Conservation (phyloP, 2,329 filamentous ascomycete genomes). For the Diaporthe destruens region DNA sequence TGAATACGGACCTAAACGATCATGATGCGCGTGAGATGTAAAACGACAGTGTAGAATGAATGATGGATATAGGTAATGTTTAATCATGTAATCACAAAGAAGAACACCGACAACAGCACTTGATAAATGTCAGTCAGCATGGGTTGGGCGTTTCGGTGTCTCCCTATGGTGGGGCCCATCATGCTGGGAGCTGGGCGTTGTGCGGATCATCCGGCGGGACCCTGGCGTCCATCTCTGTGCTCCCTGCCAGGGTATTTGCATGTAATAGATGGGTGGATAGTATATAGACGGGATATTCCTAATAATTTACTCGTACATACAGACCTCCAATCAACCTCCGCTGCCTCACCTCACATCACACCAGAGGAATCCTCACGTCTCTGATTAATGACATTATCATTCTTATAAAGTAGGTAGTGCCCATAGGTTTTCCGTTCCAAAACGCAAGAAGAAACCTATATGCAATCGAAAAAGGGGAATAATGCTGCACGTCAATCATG, state of each 20-base stretch:
- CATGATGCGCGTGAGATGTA: constrained; percentile 18
- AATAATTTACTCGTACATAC: constrained; percentile 5
- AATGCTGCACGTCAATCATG: constrained; percentile 22
- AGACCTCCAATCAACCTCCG: too few species aligned
- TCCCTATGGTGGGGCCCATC: background rate
- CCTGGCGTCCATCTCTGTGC: too few species aligned
- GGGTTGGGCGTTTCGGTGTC: background rate
- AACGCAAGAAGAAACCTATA: background rate
- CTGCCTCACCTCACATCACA: background rate
- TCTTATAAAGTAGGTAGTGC: background rate
- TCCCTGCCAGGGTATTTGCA: background rate
- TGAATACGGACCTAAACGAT: background rate
- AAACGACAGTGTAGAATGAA: background rate
- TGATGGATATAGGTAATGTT: constrained; percentile 18
- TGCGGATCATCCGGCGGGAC: background rate
- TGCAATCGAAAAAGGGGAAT: constrained; percentile 3
- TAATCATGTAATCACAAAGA: constrained; percentile 35
- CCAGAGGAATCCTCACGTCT: background rate
- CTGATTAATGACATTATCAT: constrained; percentile 15
- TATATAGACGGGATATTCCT: background rate
- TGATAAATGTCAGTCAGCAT: background rate
- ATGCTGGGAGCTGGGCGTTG: constrained; percentile 1
- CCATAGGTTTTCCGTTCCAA: background rate
- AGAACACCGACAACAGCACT: background rate
- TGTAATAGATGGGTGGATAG: background rate